Percentiles rank a stretch among this genome's conserved stretches.
phyloP scores from a whole-genome alignment of 208 protist species.

The Wallacemonas sp. region DNA sequence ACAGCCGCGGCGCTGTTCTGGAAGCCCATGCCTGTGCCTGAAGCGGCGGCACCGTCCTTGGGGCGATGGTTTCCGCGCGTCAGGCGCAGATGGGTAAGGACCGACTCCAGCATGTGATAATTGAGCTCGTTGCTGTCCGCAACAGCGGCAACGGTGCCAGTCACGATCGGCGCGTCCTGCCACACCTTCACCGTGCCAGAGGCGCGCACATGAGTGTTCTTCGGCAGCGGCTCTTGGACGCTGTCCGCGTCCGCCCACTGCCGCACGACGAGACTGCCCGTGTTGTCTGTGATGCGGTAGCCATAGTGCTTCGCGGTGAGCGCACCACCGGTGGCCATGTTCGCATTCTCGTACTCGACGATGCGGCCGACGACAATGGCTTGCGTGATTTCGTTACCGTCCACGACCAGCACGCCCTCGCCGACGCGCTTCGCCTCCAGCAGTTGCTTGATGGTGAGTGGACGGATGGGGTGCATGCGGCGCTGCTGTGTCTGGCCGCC shows the following conservation, averaged over 20 bases:
- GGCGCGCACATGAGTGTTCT: slow-evolving; percentile 79
- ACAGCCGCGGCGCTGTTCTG: slow-evolving; percentile 59
- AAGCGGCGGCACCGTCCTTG: not conserved
- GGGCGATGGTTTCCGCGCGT: slow-evolving; percentile 56
- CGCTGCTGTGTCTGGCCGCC: slow-evolving; percentile 52
- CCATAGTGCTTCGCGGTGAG: slow-evolving; percentile 88
- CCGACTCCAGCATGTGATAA: slow-evolving; percentile 86
- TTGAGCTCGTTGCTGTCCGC: slow-evolving; percentile 90
- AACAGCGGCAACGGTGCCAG: slow-evolving; percentile 76
- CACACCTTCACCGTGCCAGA: slow-evolving; percentile 87
- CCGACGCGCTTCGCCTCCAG: slow-evolving; percentile 79
- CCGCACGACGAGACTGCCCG: slow-evolving; percentile 71
- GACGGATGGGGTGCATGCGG: slow-evolving; percentile 81
- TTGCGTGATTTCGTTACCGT: slow-evolving; percentile 87
- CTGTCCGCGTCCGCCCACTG: slow-evolving; percentile 82
- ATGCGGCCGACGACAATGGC: slow-evolving; percentile 82
- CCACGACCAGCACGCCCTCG: slow-evolving; percentile 84
- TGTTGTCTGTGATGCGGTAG: slow-evolving; percentile 87
- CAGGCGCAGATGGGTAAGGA: slow-evolving; percentile 86
- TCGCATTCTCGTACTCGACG: slow-evolving; percentile 74
- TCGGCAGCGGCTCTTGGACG: slow-evolving; percentile 59
- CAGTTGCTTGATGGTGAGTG: slow-evolving; percentile 89
- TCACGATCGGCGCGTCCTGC: slow-evolving; percentile 79
- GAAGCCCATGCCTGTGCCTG: slow-evolving; percentile 25
- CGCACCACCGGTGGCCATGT: slow-evolving; percentile 42